Percentiles rank a stretch among this genome's conserved stretches.
phyloP scores from a whole-genome alignment of 1,139 yeast genomes.

The Candida pseudocylindracea region DNA sequence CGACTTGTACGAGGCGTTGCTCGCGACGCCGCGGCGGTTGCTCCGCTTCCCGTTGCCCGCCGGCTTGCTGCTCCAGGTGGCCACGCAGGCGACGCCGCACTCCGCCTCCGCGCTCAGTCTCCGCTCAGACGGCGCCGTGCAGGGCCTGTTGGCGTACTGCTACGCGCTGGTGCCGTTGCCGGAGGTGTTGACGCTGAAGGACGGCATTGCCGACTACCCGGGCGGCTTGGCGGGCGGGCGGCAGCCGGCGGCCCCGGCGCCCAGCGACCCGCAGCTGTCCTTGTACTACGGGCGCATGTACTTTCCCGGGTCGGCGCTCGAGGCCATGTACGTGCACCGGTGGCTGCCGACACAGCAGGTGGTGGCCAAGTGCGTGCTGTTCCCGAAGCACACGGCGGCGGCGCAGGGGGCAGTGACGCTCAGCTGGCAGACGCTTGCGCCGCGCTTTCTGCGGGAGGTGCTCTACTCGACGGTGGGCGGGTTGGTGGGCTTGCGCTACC shows the following conservation, averaged over 20 bases:
- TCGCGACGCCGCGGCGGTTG: constrained; percentile 45
- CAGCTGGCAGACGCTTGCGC: constrained; percentile 32
- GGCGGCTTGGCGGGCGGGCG: no score
- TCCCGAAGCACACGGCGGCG: constrained; percentile 44
- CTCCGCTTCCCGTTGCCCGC: constrained; percentile 58
- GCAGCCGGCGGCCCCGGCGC: not conserved
- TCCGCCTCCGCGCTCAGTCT: constrained; percentile 62
- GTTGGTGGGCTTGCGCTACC: constrained; percentile 59
- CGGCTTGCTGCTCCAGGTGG: constrained; percentile 43
- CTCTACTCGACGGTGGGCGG: constrained; percentile 81
- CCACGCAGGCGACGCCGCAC: constrained; percentile 48
- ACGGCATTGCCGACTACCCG: constrained; percentile 54
- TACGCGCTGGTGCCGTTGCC: constrained; percentile 42
- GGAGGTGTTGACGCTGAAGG: constrained; percentile 37
- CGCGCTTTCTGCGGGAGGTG: constrained; percentile 48
- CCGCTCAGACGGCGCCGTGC: constrained; percentile 42
- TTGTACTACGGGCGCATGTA: constrained; percentile 62
- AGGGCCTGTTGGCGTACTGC: constrained; percentile 70
- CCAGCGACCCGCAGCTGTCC: constrained; percentile 2
- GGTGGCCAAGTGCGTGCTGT: constrained; percentile 52
- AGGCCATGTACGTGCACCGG: constrained; percentile 67
- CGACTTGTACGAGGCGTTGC: constrained; percentile 50
- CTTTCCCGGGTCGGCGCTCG: constrained; percentile 72
- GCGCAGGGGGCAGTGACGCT: constrained; percentile 17
- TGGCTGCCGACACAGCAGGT: no score